Evolutionary conservation across 768 basidiomycete species (phyloP).

Genomic region (Dacryopinax spathularia): DNA sequence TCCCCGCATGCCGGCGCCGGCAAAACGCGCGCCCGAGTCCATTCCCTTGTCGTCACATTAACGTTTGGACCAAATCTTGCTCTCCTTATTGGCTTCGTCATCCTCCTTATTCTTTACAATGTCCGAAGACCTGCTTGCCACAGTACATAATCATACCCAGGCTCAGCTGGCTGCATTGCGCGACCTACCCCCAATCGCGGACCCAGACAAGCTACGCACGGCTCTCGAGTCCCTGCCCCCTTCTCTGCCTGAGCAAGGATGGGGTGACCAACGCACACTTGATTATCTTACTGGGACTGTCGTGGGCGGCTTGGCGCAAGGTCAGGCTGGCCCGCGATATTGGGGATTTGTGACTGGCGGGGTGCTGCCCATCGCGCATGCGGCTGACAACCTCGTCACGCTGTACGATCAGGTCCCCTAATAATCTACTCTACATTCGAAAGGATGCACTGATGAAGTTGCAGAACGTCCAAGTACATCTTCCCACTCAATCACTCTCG

Average conservation of each 20-base stretch:
- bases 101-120: too few species aligned
- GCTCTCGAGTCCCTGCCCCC: conserved; percentile 18
- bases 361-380: conserved; percentile 23
- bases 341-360: conserved; percentile 25
- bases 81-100: too few species aligned
- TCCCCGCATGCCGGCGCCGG: too few species aligned
- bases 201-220: conserved; percentile 10
- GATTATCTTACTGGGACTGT: conserved; percentile 21
- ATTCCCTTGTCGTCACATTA: too few species aligned
- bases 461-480: neutral
- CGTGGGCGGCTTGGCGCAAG: conserved; percentile 22
- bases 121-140: neutral
- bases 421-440: conserved; percentile 14
- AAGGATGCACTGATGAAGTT: conserved; percentile 11
- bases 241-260: conserved; percentile 20
- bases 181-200: neutral
- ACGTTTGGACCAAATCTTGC: too few species aligned
- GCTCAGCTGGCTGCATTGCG: neutral
- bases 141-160: neutral
- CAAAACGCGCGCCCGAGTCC: too few species aligned
- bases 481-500: conserved; percentile 16
- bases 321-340: conserved; percentile 27
- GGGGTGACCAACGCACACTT: conserved; percentile 21
- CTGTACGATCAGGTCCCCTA: conserved; percentile 28
- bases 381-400: conserved; percentile 27